These are phyloP conservation scores for Suhomyces chickasaworum DNA, from an alignment of 1,139 yeast species.

Conservation along the genomic window DNA sequence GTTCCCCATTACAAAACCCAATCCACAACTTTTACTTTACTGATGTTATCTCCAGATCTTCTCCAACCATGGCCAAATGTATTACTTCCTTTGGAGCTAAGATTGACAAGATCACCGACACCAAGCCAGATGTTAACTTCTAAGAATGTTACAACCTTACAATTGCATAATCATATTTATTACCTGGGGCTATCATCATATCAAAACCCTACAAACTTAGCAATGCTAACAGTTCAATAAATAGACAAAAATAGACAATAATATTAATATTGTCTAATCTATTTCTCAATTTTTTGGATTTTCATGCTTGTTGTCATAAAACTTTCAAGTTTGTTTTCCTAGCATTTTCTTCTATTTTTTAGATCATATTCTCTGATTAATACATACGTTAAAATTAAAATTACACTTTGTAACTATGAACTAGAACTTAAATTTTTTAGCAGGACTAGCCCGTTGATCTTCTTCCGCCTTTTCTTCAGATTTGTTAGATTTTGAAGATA, in stretches of 20 bases:
- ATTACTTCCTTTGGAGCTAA: constrained; percentile 66
- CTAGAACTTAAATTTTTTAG: constrained; percentile 18
- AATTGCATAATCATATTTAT: constrained; percentile 16
- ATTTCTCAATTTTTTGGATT: constrained; percentile 5
- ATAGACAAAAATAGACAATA: constrained; percentile 5
- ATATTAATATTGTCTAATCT: background rate
- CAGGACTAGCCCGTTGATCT: background rate
- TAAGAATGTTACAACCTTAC: constrained; percentile 15
- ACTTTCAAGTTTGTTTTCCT: constrained; percentile 12
- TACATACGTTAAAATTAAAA: constrained; percentile 11
- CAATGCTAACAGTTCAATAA: constrained; percentile 10
- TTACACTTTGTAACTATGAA: background rate
- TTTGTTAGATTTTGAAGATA: constrained; percentile 11
- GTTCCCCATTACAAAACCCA: constrained; percentile 63
- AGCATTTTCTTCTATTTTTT: constrained; percentile 13
- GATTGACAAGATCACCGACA: constrained; percentile 59
- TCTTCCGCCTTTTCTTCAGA: background rate
- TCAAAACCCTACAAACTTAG: constrained; percentile 10
- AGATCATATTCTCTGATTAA: constrained; percentile 12
- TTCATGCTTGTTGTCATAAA: constrained; percentile 11
- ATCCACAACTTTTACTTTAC: constrained; percentile 86
- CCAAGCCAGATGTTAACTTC: constrained; percentile 45
- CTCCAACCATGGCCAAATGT: constrained; percentile 91
- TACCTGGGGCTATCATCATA: constrained; percentile 7
- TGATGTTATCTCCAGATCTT: constrained; percentile 82